Base-by-base conservation (phyloP, 805 yeast genomes). In the Ogataea kodamae region DNA sequence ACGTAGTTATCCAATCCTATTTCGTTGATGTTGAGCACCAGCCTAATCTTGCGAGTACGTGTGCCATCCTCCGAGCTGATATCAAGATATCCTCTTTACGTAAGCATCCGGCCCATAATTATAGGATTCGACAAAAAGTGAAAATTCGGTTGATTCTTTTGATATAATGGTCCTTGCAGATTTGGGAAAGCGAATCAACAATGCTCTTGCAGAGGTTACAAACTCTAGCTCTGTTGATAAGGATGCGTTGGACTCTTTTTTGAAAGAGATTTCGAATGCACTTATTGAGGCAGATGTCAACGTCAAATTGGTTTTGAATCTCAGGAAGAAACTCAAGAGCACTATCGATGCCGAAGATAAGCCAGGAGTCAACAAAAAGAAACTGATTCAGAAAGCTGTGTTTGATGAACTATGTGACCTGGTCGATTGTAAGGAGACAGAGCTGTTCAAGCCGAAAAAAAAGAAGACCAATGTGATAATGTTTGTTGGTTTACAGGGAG, bases 401-500 rank as follows among this genome's bases (percentile, higher is more conserved):
- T 92, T 83, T 61, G 98, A 92, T 55, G 97, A 92, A 63, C 70
- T 92, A 25, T 84, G 89, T 51, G 77, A 74, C 5, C 68, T 92
- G 23, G 96, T 92, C 15, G 97, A 89, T 52, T 81, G 80, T 29
- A 66, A 70, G 42, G 56, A 54, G 26, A 48, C 50, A 1, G 50
- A 47, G 33, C 28, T 48, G 5, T 90, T 78, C 55, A 83, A 83
- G 61, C 97, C 97, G 24, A 83, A 82, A 65, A 89, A 89, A 67
- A 79, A 87, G 50, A 73, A 74, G 50, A 55, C 77, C 7, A 77
- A 82, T 54, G 84, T 90, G 19, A 82, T 92, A 45, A 92, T 92
- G 98, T 84, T 92, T 71, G 98, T 92, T 39, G 98, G 98, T 56
- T 68, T 92, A 40, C 98, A 92, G 61, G 98, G 98, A 67, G 92